These are phyloP conservation scores for Blastocystis sp. DNA, from an alignment of 352 stramenopile genomes.

Conservation along the genomic window DNA sequence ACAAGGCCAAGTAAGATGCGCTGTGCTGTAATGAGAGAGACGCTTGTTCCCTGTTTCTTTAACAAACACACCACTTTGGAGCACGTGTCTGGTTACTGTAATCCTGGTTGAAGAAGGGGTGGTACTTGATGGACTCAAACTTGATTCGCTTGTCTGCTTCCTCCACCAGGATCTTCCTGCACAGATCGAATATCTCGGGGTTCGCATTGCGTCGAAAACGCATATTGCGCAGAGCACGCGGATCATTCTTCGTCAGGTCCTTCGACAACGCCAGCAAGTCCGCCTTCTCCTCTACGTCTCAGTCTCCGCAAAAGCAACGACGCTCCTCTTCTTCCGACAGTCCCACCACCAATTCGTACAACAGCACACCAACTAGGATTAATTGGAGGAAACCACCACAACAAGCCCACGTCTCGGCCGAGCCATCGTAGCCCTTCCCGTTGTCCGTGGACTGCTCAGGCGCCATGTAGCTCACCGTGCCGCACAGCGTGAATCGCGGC, in stretches of 20 bases:
- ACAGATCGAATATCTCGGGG: background rate
- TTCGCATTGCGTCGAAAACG: slow-evolving; percentile 2
- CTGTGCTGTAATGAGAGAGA: background rate
- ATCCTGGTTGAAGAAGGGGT: background rate
- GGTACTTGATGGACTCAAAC: background rate
- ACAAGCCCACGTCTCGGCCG: slow-evolving; percentile 53
- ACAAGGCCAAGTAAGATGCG: slow-evolving; percentile 65
- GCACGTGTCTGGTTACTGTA: background rate
- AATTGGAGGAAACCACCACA: background rate
- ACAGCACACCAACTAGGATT: slow-evolving; percentile 20
- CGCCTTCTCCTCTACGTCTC: slow-evolving; percentile 27
- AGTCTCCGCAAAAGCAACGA: background rate
- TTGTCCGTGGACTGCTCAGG: background rate
- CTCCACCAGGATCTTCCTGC: slow-evolving; percentile 3
- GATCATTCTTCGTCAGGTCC: background rate
- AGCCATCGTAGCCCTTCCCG: slow-evolving; percentile 23
- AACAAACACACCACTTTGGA: background rate
- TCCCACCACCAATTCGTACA: slow-evolving; percentile 51
- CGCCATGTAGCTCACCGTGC: slow-evolving; percentile 43
- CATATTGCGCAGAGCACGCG: background rate
- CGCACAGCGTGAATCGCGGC: slow-evolving; percentile 25
- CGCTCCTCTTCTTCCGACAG: background rate
- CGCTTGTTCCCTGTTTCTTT: background rate
- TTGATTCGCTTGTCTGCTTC: slow-evolving; percentile 25
- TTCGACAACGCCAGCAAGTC: slow-evolving; percentile 12